Base-by-base conservation (phyloP, 345 rosid species). In the Nephelium lappaceum region DNA sequence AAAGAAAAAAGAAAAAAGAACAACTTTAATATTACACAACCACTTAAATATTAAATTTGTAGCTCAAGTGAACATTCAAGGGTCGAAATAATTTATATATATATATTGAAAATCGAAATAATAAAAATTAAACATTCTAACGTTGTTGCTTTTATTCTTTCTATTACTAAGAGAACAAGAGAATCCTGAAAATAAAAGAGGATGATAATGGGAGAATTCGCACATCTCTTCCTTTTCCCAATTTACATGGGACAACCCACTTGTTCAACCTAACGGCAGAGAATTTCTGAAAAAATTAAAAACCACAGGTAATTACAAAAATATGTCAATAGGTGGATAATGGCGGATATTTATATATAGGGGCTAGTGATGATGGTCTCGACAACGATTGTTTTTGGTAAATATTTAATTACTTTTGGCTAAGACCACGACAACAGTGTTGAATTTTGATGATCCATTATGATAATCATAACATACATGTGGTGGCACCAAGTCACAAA, bases 161-260 rank as follows among this genome's bases (percentile, higher is more conserved):
- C 36, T 31, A 31, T 27, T 27, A 27, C 1, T 31, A 65, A 16
- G 21, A 15, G 68, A 49, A 65, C n/a, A 0, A 0, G 18, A 31
- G 69, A 39, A 16, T 65, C 41, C 43, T 49, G 6, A 49, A 49
- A 49, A 12, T 15, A 49, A 49, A 49, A 49, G 15, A 11, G 15
- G 55, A 49, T 12, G 0, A 62, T 62, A 24, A 24, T 62, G 19
- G 11, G 43, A 65, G 42, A 12, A 14, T 19, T 39, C 43, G 69
- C 69, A 65, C 69, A n/a, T 39, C 69, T 65, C 69, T 31, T 65
- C 36, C 43, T 65, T 65, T 15, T 31, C 43, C 69, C 15, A 14
- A 14, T 64, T 64, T 25, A 25, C 14, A 64, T 14, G 9, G 19
- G 42, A 65, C 19, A 15, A 31, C 36, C 67, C 69, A 31, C 42